These are phyloP conservation scores for Capsicum baccatum DNA, from an alignment of 257 asterid species.

Conservation along the genomic window DNA sequence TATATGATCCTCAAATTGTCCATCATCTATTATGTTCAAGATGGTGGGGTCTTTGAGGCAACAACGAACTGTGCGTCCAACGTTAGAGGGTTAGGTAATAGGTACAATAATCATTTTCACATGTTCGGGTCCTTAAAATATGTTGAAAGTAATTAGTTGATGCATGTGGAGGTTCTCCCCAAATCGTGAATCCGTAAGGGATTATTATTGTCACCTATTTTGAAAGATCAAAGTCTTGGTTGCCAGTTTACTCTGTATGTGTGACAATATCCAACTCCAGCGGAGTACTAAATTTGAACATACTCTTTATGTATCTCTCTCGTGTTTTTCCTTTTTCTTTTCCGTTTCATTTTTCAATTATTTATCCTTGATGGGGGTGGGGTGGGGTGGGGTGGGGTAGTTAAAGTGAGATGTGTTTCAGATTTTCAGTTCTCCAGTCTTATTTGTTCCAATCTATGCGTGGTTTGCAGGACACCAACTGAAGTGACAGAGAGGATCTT, in stretches of 20 bases:
- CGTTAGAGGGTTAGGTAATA: background rate
- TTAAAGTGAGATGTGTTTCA: background rate
- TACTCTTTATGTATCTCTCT: background rate
- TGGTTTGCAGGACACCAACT: slow-evolving; percentile 77
- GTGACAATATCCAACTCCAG: background rate
- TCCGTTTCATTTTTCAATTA: background rate
- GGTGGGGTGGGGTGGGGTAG: background rate
- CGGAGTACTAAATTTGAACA: background rate
- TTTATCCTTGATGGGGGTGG: background rate
- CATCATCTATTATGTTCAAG: background rate
- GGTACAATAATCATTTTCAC: no score
- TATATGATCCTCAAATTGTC: background rate
- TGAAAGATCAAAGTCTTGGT: background rate
- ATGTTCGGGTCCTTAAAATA: no score
- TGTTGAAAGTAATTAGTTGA: background rate
- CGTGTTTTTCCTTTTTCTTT: background rate
- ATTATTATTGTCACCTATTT: background rate
- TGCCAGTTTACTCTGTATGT: background rate
- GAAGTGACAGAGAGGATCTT: slow-evolving; percentile 89
- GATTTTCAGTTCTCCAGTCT: background rate
- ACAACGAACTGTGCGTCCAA: background rate
- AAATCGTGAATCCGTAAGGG: background rate
- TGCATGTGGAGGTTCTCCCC: background rate
- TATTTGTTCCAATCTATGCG: background rate
- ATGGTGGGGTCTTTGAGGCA: background rate